phyloP scores from a whole-genome alignment of 441 rosid genomes.

The Viola pubescens region DNA sequence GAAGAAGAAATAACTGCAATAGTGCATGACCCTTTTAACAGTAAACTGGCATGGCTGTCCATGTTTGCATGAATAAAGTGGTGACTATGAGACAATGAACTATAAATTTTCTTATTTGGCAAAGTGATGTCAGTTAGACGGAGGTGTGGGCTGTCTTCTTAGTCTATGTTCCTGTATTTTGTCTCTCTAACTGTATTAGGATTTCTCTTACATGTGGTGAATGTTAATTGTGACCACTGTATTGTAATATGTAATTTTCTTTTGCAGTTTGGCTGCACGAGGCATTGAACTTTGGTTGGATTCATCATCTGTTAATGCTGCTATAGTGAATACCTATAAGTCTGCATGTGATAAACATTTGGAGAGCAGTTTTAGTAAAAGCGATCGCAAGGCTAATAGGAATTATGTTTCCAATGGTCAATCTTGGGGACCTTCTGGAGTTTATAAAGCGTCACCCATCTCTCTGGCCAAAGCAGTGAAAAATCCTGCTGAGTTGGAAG shows the following conservation, averaged over 20 bases:
- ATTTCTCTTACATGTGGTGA: not conserved
- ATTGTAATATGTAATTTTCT: slow-evolving; percentile 3
- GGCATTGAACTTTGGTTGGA: slow-evolving; percentile 85
- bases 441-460: slow-evolving; percentile 71
- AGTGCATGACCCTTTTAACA: too few species aligned
- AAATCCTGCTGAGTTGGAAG: slow-evolving; percentile 73
- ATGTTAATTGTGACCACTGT: too few species aligned
- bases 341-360: slow-evolving; percentile 49
- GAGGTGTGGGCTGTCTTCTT: too few species aligned
- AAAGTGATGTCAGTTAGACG: too few species aligned
- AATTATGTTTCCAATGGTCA: slow-evolving; percentile 28
- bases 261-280: slow-evolving; percentile 62
- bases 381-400: slow-evolving; percentile 25
- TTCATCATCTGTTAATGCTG: slow-evolving; percentile 72
- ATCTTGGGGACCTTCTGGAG: slow-evolving; percentile 45
- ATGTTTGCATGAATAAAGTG: too few species aligned
- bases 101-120: too few species aligned
- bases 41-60: too few species aligned
- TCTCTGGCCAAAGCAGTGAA: slow-evolving; percentile 83
- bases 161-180: not conserved
- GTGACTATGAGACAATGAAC: too few species aligned
- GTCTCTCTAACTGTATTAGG: not conserved
- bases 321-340: slow-evolving; percentile 65
- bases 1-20: not conserved
- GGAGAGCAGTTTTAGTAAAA: slow-evolving; percentile 24